Base-by-base conservation (phyloP, 179 eudicot genomes). In the Beta lomatogona region DNA sequence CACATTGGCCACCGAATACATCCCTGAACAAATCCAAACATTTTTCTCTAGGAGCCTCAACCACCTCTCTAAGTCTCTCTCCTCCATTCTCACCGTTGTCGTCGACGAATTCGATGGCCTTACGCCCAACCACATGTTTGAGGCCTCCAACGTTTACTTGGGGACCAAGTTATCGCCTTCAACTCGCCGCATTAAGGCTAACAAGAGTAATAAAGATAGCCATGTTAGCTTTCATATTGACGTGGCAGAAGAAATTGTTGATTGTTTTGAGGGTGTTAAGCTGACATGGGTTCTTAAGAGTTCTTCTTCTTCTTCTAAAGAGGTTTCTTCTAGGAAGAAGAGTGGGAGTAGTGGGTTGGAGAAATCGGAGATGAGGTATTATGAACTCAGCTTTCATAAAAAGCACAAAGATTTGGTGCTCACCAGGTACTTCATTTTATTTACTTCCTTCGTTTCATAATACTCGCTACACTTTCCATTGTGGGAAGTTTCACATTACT, bases 111-210 rank as follows among this genome's bases (percentile, higher is more conserved):
- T 67, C 58, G 64, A 80, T 41, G 86, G 81, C 7, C 15, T 84
- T 9, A 46, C 83, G 2, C 86, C 86, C 0, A 84, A 84, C 19
- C 78, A 84, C 1, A 77, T 84, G 86, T 84, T 84, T 48, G 78
- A 80, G 2, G 65, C 83, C 0, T 77, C 86, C 3, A 72, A 58
- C 14, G 22, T 36, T 36, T 84, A 84, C 77, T 77, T 84, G 76
- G 83, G 81, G 60, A 59, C 60, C 36, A 84, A 80, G 78, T 11
- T 84, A 22, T 63, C 81, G 3, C 65, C 78, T 4, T 10, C 57
- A 0, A 59, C 83, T 0, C 60, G 81, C 10, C 73, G 87, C 12
- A 68, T 84, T 21, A 81, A 54, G 61, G 84, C 82, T 0, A 58
- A 28, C 25, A 84, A 84, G 66, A 12, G 19, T 18, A 64, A 44